phyloP scores from a whole-genome alignment of 305 asterid species.

The Petunia hybrid region DNA sequence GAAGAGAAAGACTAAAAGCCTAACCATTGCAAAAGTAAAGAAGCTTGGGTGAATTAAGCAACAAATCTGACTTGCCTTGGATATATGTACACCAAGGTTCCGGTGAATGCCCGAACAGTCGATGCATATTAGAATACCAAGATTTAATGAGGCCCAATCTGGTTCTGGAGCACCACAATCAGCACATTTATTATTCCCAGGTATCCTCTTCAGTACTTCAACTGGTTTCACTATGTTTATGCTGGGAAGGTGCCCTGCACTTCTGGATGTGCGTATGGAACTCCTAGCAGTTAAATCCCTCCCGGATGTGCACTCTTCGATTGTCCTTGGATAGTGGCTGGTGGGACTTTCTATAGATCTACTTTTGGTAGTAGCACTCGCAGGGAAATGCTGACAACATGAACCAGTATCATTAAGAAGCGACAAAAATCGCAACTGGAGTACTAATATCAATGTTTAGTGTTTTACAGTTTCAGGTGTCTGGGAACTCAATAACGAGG shows the following conservation, averaged over 20 bases:
- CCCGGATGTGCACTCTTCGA: constrained; percentile 52
- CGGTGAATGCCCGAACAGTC: constrained; percentile 95
- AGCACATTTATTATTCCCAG: constrained; percentile 91
- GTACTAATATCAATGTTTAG: neutral
- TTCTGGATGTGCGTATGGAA: constrained; percentile 58
- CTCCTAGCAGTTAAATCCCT: constrained; percentile 54
- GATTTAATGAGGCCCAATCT: constrained; percentile 95
- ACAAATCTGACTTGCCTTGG: constrained; percentile 68
- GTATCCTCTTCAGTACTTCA: constrained; percentile 63
- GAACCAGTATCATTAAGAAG: constrained; percentile 34
- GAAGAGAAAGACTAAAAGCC: neutral
- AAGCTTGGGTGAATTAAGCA: constrained; percentile 9
- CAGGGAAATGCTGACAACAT: constrained; percentile 52
- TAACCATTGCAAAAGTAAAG: neutral
- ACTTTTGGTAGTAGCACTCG: constrained; percentile 58
- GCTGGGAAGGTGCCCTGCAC: constrained; percentile 51
- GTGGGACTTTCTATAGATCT: constrained; percentile 57
- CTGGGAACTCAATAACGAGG: constrained; percentile 92
- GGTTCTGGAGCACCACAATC: constrained; percentile 95
- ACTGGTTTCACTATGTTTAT: constrained; percentile 53
- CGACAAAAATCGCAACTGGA: constrained; percentile 27
- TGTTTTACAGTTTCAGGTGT: constrained; percentile 81
- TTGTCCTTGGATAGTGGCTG: constrained; percentile 50
- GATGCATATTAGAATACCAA: constrained; percentile 82
- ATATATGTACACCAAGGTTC: constrained; percentile 90